Conservation (phyloP, 2,329 filamentous ascomycete species). For the Curvularia verruculosa region DNA sequence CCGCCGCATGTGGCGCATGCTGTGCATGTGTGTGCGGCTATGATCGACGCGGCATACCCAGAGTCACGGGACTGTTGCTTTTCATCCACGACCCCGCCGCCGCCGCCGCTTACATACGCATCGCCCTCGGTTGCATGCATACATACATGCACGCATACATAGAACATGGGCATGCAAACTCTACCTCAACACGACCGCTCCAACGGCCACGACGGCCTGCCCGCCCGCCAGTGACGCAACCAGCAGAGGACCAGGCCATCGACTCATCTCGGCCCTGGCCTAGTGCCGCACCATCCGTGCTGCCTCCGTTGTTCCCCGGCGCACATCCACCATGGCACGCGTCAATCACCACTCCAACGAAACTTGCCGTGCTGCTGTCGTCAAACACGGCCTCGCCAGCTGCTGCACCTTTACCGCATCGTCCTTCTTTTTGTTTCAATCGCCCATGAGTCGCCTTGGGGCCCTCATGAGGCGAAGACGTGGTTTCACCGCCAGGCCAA, state of each 20-base stretch:
- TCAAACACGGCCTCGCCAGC: constrained; percentile 3
- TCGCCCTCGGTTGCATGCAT: neutral
- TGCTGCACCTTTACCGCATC: constrained; percentile 5
- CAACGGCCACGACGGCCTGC: constrained; percentile 15
- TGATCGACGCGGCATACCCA: neutral
- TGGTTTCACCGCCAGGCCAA: constrained; percentile 32
- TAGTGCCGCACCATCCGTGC: constrained; percentile 8
- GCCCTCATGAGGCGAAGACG: constrained; percentile 17
- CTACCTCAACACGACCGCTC: neutral
- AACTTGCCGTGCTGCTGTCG: constrained; percentile 3
- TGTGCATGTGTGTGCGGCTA: neutral
- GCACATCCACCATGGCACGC: constrained; percentile 10
- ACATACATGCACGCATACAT: neutral
- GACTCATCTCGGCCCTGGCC: constrained; percentile 14
- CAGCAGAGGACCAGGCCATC: constrained; percentile 5
- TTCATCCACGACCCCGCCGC: neutral
- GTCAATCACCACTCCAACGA: constrained; percentile 7
- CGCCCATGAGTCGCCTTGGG: constrained; percentile 25
- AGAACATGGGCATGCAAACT: neutral
- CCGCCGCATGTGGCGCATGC: neutral
- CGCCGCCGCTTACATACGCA: too few species aligned
- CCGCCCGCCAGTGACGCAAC: constrained; percentile 14
- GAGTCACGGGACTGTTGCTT: constrained; percentile 2
- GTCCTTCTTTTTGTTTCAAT: constrained; percentile 26
- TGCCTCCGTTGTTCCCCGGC: constrained; percentile 4